A percentile compares a stretch with the other conserved stretches of the same genome.
Conservation (phyloP, 257 asterid genomes). For the Phtheirospermum japonicum region DNA sequence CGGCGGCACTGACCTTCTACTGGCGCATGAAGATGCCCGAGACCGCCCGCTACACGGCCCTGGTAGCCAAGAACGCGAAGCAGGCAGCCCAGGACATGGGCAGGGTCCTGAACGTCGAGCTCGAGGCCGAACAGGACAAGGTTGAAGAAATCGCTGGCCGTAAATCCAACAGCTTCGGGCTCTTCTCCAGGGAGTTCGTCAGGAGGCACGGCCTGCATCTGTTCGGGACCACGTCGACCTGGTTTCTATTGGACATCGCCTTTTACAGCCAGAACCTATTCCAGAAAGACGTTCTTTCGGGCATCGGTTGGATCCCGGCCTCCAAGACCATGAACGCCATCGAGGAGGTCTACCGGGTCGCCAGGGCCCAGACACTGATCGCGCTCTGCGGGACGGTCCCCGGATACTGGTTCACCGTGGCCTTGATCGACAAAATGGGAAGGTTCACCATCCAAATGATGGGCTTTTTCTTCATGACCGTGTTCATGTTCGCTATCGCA, state of each 20-base stretch:
- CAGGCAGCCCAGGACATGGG: slow-evolving; percentile 6
- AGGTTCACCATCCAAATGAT: slow-evolving; percentile 49
- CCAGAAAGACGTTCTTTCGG: slow-evolving; percentile 46
- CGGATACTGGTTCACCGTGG: slow-evolving; percentile 59
- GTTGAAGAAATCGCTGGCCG: background rate
- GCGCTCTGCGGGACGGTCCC: slow-evolving; percentile 57
- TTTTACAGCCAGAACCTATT: slow-evolving; percentile 53
- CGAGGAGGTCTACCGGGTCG: slow-evolving; percentile 45
- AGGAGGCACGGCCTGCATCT: slow-evolving; percentile 48
- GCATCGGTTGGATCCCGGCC: slow-evolving; percentile 55
- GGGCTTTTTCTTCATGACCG: slow-evolving; percentile 64
- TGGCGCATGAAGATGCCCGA: slow-evolving; percentile 19
- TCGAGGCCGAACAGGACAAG: background rate
- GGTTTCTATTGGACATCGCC: slow-evolving; percentile 53
- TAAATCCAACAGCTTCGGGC: background rate
- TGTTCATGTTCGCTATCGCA: slow-evolving; percentile 52
- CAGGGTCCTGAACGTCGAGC: background rate
- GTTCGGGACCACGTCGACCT: slow-evolving; percentile 47
- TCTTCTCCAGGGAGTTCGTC: slow-evolving; percentile 26
- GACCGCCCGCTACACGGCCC: slow-evolving; percentile 4
- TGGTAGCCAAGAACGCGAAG: slow-evolving; percentile 7
- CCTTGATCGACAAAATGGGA: slow-evolving; percentile 45
- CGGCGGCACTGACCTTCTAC: slow-evolving; percentile 5
- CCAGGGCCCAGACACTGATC: slow-evolving; percentile 48
- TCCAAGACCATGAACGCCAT: slow-evolving; percentile 49